Base-by-base conservation (phyloP, 306 rosid species). In the Ziziphus jujuba region DNA sequence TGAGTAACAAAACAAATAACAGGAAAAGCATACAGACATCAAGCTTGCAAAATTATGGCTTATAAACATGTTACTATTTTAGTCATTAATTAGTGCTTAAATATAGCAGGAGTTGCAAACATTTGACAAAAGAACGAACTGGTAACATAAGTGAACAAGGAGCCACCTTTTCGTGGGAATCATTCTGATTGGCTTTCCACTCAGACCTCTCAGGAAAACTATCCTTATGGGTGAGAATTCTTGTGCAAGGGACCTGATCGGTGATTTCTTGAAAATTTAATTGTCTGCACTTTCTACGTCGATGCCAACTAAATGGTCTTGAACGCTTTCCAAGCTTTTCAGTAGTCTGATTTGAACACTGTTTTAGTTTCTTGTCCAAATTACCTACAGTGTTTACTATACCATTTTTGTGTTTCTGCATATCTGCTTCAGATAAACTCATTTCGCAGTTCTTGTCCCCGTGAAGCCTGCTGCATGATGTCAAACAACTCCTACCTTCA, bases 221-320 rank as follows among this genome's bases (percentile, higher is more conserved):
- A 70, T 76, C 77, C 43, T 71, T 67, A 51, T 48, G 31, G 51
- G 65, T 51, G 11, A 65, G 44, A 74, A 33, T 44, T 28, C 60
- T 54, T 75, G 66, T 47, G 24, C 44, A 71, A 72, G 24, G 49
- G 28, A 28, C 62, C 59, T 61, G 60, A 19, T 36, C 50, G 59
- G 61, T 54, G 31, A 45, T 67, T 51, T 61, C 90, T 59, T 78
- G 80, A 71, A 16, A 10, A 21, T 56, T 61, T 70, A 80, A 71
- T 22, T 50, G 85, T 63, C 75, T 87, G 71, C 55, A 77, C 65
- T 75, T 82, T 82, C 77, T 83, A 57, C 16, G 67, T 38, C 95
- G 88, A 75, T 84, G 95, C 95, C 91, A 89, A 21, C 84, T 59
- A 78, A 75, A 86, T 31, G 88, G 92, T 80, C 98, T 89, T 59